Evolutionary conservation across 208 protist species (phyloP).

Genomic region (Leishmania lainsoni): DNA sequence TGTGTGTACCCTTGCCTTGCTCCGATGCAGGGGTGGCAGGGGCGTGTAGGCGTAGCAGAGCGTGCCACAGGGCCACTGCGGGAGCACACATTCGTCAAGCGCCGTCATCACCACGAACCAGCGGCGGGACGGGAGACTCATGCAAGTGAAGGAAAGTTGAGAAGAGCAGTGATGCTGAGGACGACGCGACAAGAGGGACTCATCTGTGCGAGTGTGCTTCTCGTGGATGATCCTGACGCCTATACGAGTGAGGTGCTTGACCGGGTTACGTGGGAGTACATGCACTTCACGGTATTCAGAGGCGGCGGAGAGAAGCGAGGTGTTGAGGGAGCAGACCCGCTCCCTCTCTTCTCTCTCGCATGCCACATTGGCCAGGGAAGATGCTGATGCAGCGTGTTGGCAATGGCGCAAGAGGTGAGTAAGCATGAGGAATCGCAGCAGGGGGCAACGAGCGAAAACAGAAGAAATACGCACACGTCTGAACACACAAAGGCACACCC

Average conservation of each 20-base stretch:
- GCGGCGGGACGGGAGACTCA: neutral
- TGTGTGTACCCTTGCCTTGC: too few species aligned
- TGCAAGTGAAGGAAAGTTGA: neutral
- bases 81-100: neutral
- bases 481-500: neutral
- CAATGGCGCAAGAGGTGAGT: neutral
- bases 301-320: neutral
- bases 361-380: neutral
- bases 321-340: neutral
- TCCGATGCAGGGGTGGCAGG: neutral
- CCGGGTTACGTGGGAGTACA: neutral
- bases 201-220: neutral
- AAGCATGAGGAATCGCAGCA: neutral
- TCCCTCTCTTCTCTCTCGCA: neutral
- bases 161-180: neutral
- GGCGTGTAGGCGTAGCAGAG: neutral
- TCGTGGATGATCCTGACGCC: neutral
- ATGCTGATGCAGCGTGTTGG: neutral
- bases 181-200: neutral
- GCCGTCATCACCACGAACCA: neutral
- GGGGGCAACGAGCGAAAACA: neutral
- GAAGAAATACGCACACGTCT: neutral
- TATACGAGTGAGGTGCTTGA: neutral
- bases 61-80: neutral
- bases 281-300: neutral